These are phyloP conservation scores for Epichloe baconii DNA, from an alignment of 2,329 filamentous ascomycete genomes.

Conservation along the genomic window DNA sequence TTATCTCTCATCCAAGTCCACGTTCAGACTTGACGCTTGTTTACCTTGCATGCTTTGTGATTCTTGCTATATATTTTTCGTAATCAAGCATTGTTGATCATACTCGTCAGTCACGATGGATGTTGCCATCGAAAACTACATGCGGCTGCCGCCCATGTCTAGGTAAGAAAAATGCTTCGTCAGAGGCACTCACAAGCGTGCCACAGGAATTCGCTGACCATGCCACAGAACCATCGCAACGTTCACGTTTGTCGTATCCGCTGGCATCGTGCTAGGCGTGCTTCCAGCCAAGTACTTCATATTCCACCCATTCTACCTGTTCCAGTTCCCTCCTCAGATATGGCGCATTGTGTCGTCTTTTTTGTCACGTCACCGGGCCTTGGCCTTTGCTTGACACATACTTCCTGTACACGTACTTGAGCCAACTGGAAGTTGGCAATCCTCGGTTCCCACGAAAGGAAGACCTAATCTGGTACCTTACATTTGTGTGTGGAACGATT, in stretches of 20 bases:
- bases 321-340: conserved; percentile 33
- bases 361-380: conserved; percentile 26
- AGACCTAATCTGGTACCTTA: conserved; percentile 68
- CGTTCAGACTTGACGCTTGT: not conserved
- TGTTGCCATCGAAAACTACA: conserved; percentile 21
- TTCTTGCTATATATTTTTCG: not conserved
- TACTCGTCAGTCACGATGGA: conserved; percentile 18
- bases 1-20: conserved; percentile 4
- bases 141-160: conserved; percentile 27
- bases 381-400: conserved; percentile 61
- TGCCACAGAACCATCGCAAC: conserved; percentile 52
- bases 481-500: conserved; percentile 59
- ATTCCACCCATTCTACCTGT: conserved; percentile 38
- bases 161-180: conserved; percentile 23
- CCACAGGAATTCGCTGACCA: not conserved
- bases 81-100: not conserved
- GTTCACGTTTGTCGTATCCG: conserved; percentile 45
- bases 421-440: conserved; percentile 58
- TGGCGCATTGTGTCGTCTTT: conserved; percentile 31
- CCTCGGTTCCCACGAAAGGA: conserved; percentile 62
- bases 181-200: not conserved
- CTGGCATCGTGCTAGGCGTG: conserved; percentile 42
- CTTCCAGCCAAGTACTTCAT: conserved; percentile 36
- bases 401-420: conserved; percentile 63
- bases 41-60: conserved; percentile 7